A percentile compares a stretch with the other conserved stretches of the same genome.
phyloP scores from a whole-genome alignment of 2,329 filamentous ascomycete genomes.

The Aspergillus sp. region DNA sequence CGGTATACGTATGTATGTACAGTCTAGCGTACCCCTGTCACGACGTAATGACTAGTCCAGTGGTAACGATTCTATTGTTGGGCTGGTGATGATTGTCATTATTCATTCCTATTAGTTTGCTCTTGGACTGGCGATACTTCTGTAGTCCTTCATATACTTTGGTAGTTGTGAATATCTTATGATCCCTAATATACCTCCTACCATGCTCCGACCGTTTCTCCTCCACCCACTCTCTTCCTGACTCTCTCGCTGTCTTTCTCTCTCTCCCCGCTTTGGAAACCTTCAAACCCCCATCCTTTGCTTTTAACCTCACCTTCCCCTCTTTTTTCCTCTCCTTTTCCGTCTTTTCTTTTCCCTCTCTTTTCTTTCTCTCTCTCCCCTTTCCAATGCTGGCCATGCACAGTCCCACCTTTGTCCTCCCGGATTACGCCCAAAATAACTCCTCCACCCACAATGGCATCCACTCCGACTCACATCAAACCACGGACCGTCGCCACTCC shows the following conservation, averaged over 20 bases:
- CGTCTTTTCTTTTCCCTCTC: neutral
- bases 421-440: slow-evolving; percentile 15
- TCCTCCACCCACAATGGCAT: slow-evolving; percentile 6
- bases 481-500: slow-evolving; percentile 15
- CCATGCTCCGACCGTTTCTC: no score
- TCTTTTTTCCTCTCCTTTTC: slow-evolving; percentile 1
- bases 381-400: slow-evolving; percentile 40
- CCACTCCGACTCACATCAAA: slow-evolving; percentile 3
- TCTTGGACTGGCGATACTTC: no score
- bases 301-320: neutral
- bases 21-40: no score
- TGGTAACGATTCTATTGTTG: no score
- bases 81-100: no score
- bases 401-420: slow-evolving; percentile 23
- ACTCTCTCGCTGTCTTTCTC: neutral
- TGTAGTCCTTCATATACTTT: no score
- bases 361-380: neutral
- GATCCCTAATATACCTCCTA: no score
- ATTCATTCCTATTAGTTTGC: no score
- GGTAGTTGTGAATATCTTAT: no score
- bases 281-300: neutral
- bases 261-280: slow-evolving; percentile 1
- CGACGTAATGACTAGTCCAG: no score
- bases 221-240: neutral
- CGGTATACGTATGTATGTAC: no score